phyloP scores from a whole-genome alignment of 2,329 filamentous ascomycete genomes.

The Fusarium sp. region DNA sequence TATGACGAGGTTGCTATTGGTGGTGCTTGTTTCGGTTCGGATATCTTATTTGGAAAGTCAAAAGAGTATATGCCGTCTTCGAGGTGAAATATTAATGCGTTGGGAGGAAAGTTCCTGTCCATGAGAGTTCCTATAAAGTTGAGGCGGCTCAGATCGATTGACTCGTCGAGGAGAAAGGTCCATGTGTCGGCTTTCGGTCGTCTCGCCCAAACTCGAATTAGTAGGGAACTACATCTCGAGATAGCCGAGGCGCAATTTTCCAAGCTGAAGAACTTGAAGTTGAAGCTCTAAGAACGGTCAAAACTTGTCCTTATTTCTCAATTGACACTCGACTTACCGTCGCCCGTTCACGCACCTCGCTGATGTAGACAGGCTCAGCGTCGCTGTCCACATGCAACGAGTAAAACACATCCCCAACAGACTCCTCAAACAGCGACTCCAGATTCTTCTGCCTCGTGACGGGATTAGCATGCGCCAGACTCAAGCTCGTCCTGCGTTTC shows the following conservation, averaged over 20 bases:
- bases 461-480: conserved; percentile 60
- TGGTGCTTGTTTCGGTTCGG: conserved; percentile 66
- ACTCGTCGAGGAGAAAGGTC: conserved; percentile 76
- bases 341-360: conserved; percentile 81
- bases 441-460: conserved; percentile 77
- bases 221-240: conserved; percentile 74
- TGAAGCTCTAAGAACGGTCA: conserved; percentile 73
- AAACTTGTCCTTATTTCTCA: background rate
- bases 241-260: conserved; percentile 70
- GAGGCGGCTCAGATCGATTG: conserved; percentile 76
- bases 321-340: conserved; percentile 62
- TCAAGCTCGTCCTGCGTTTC: conserved; percentile 62
- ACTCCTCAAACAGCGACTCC: conserved; percentile 76
- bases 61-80: conserved; percentile 87
- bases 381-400: conserved; percentile 78
- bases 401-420: conserved; percentile 90
- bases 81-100: conserved; percentile 88
- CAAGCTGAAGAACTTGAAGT: conserved; percentile 87
- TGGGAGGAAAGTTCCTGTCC: conserved; percentile 79
- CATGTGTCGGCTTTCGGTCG: conserved; percentile 64
- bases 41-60: conserved; percentile 68
- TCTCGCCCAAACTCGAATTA: conserved; percentile 80
- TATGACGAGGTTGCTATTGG: conserved; percentile 79
- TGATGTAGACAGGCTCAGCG: conserved; percentile 86
- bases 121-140: conserved; percentile 82